phyloP scores from a whole-genome alignment of 2,329 filamentous ascomycete species.

The Helotiales sp. region DNA sequence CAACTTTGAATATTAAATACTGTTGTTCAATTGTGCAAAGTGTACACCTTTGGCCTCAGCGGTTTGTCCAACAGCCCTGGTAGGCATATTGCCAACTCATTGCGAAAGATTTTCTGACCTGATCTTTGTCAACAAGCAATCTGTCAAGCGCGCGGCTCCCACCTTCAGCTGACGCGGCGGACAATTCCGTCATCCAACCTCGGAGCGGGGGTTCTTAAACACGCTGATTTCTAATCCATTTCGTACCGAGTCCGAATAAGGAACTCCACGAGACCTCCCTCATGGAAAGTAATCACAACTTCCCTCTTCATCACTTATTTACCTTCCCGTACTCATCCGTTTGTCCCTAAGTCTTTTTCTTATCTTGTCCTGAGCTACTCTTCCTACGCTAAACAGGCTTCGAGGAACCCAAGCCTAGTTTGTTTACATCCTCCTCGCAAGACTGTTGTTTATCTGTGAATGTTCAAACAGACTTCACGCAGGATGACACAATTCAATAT shows the following conservation, averaged over 20 bases:
- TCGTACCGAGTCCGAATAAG: neutral
- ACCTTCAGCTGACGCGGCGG: neutral
- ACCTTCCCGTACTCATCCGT: neutral
- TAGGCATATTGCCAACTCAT: no score
- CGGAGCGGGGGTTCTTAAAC: neutral
- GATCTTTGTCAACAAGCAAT: no score
- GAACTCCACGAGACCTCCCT: neutral
- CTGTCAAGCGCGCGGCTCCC: neutral
- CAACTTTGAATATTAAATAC: no score
- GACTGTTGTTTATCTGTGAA: constrained; percentile 7
- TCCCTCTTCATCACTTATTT: neutral
- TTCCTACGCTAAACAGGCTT: neutral
- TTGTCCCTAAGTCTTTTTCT: no score
- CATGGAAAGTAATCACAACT: constrained; percentile 31
- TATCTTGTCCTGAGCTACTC: no score
- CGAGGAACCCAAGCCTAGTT: neutral
- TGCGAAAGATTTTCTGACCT: no score
- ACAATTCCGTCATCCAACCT: neutral
- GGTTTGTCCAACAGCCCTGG: neutral
- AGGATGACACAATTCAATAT: constrained; percentile 78
- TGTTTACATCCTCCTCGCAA: no score
- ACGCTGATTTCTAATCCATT: constrained; percentile 34
- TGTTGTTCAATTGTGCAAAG: no score
- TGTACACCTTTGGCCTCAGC: no score
- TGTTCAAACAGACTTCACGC: constrained; percentile 29